Evolutionary conservation across 441 rosid genomes (phyloP), one percentile per base, ranked within the genome.

Genomic region (Populus tomentosa): DNA sequence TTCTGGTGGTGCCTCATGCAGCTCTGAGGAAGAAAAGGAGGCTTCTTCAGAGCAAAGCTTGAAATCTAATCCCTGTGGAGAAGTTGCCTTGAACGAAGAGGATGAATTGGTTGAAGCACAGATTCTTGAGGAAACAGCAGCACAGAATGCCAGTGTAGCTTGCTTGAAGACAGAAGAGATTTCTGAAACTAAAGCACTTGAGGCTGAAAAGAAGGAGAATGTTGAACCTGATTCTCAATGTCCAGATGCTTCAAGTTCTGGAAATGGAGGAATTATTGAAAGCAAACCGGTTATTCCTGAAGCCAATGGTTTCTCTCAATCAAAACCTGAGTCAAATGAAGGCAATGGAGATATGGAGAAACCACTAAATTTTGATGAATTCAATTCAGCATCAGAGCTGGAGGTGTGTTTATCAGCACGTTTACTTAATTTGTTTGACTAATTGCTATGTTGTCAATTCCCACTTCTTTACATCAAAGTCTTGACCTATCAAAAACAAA

Each of bases 1-100:
- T 69, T 74, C 86, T 33, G 86, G 81, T 82, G 85, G 81, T 73
- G 82, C 77, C 6, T 88, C 87, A 6, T 75, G 73, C 72, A 84
- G 88, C 76, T 89, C 90, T 42, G 91, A 91, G 85, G 97, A 85
- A 82, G 94, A 88, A 77, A 87, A 77, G 69, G 88, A 84, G 75
- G 11, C 13, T 83, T 81, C 79, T 50, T 79, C 36, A 28, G 80
- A 79, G 68, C 80, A 24, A 78, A 82, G 75, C 70, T 81, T 81
- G 23, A 83, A 83, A 75, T 75, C 78, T 77, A 73, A 59, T 14
- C 59, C 72, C 78, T 46, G 10, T 33, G 74, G 69, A 36, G 81
- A 84, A 74, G 80, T 40, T 82, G 56, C 64, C 23, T 61, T 67
- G 11, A 74, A 70, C 63, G 77, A 70, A 36, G 81, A 56, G 1